Evolutionary conservation across 176 grass and related monocot species (phyloP).

Genomic region (Dendrocalamus sinicus): DNA sequence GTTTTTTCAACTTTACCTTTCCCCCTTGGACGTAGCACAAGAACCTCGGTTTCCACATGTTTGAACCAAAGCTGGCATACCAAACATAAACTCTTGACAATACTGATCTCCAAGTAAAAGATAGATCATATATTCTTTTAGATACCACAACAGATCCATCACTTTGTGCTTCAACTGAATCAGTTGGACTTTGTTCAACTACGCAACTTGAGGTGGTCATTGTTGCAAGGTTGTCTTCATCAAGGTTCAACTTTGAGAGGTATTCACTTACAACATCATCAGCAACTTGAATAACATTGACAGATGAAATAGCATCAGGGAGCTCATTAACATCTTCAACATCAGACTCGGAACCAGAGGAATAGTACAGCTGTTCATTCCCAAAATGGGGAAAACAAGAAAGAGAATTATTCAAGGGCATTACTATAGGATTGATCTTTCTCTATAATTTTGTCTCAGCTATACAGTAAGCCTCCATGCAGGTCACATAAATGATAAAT

Average conservation of each 20-base stretch:
- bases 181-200: slow-evolving; percentile 16
- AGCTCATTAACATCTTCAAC: slow-evolving; percentile 55
- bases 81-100: slow-evolving; percentile 82
- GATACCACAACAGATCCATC: slow-evolving; percentile 40
- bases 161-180: slow-evolving; percentile 44
- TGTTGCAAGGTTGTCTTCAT: slow-evolving; percentile 46
- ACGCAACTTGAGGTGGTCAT: slow-evolving; percentile 42
- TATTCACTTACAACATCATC: slow-evolving; percentile 52
- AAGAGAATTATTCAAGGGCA: slow-evolving; percentile 43
- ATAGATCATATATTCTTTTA: slow-evolving; percentile 44
- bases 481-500: slow-evolving; percentile 21
- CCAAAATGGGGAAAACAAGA: slow-evolving; percentile 18
- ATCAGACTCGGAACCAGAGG: slow-evolving; percentile 71
- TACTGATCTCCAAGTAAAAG: slow-evolving; percentile 68
- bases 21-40: slow-evolving; percentile 87
- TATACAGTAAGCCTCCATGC: slow-evolving; percentile 15
- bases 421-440: slow-evolving; percentile 13
- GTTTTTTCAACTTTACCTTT: slow-evolving; percentile 68
- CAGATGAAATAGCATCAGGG: slow-evolving; percentile 38
- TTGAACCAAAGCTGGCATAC: slow-evolving; percentile 96
- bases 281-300: slow-evolving; percentile 37
- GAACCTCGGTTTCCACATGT: slow-evolving; percentile 90
- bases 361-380: slow-evolving; percentile 58
- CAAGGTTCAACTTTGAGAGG: slow-evolving; percentile 73
- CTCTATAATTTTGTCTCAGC: slow-evolving; percentile 12